Conservation (phyloP, 768 basidiomycete genomes). For the Boletus insuetus region DNA sequence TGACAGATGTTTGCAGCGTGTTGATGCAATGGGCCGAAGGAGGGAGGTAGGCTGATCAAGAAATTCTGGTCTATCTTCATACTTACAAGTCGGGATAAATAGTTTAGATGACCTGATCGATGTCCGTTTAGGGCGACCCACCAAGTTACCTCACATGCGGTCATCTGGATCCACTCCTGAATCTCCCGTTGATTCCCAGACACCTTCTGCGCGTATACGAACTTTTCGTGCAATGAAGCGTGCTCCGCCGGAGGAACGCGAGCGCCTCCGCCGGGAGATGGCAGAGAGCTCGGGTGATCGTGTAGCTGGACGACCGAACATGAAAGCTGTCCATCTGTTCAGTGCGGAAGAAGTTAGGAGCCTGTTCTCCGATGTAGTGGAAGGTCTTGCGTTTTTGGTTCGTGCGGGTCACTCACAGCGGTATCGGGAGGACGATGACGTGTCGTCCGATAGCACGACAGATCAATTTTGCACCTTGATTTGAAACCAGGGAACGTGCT, state of each 20-base stretch:
- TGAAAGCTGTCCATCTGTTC: constrained; percentile 80
- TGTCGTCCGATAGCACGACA: constrained; percentile 55
- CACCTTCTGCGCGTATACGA: constrained; percentile 69
- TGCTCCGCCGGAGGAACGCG: constrained; percentile 61
- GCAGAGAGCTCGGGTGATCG: constrained; percentile 28
- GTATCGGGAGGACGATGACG: constrained; percentile 3
- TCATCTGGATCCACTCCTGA: constrained; percentile 19
- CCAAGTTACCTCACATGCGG: constrained; percentile 43
- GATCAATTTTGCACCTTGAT: constrained; percentile 87
- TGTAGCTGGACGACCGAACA: constrained; percentile 32
- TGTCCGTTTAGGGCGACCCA: constrained; percentile 63
- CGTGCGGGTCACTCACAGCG: constrained; percentile 19
- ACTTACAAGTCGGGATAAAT: not conserved
- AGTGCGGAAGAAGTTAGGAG: constrained; percentile 82
- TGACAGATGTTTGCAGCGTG: constrained; percentile 44
- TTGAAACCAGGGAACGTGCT: constrained; percentile 94
- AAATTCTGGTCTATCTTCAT: not conserved
- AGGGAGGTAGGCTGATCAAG: constrained; percentile 46
- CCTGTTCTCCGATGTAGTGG: constrained; percentile 79
- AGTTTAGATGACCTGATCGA: constrained; percentile 87
- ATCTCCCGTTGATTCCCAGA: constrained; percentile 40
- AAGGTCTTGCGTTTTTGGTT: constrained; percentile 87
- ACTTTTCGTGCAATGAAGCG: constrained; percentile 71
- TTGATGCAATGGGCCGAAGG: constrained; percentile 95
- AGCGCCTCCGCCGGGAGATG: constrained; percentile 55